Base-by-base conservation (phyloP, 345 rosid genomes). In the Laguncularia racemosa region DNA sequence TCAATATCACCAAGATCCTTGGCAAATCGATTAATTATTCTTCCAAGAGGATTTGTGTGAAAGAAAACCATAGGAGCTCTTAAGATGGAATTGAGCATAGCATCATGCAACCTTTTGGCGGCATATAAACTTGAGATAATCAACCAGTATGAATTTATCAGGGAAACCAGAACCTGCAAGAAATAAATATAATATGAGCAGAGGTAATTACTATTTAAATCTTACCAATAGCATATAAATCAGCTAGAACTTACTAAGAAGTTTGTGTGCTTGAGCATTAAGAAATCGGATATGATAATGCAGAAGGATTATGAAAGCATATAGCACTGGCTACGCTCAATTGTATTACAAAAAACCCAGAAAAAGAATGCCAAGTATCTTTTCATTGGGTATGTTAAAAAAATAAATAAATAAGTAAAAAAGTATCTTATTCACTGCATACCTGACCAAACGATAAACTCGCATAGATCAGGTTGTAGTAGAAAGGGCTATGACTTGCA, bases 61-160 rank as follows among this genome's bases (percentile, higher is more conserved):
- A 93, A 93, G 76, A 93, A 93, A 58, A 81, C 83, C 97, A 93
- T 87, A 43, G 99, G 99, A 66, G 97, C 99, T 77, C 99, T 82
- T 67, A 93, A 70, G 58, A 93, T 87, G 59, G 99, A 78, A 54
- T 64, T 63, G 65, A 93, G 99, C 95, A 93, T 89, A 56, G 96
- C 92, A 60, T 93, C 84, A 56, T 89, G 99, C 84, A 93, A 63
- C 74, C 73, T 87, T 71, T 51, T 93, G 45, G 99, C 96, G 16
- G 99, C 99, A 73, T 81, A 76, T 14, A 93, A 81, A 73, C 99
- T 93, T 56, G 87, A 77, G 58, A 82, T 73, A 68, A 93, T 81
- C 76, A 93, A 69, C 97, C 96, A 89, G 72, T 82, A 93, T 14
- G 97, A 89, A 73, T 93, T 93, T 64, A 74, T 20, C 66, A 93